These are phyloP conservation scores for Hypoxylon sp. DNA, from an alignment of 2,329 filamentous ascomycete genomes.

Conservation along the genomic window DNA sequence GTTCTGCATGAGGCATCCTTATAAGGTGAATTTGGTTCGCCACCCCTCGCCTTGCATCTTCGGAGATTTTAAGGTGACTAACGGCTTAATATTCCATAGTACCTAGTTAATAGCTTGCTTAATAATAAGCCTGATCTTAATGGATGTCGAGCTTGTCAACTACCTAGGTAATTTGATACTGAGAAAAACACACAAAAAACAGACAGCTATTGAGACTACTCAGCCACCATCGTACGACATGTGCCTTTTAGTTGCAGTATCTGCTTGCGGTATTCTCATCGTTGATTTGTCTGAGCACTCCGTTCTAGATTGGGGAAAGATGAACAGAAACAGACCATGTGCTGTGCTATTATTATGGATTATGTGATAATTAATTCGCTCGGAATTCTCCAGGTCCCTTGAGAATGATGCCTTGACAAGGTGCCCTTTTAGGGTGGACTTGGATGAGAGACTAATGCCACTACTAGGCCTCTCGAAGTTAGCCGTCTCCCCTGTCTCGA, in stretches of 20 bases:
- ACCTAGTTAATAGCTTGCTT: background rate
- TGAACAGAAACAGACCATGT: background rate
- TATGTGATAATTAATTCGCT: slow-evolving; percentile 1
- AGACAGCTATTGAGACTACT: slow-evolving; percentile 12
- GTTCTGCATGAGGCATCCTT: slow-evolving; percentile 13
- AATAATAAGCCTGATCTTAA: background rate
- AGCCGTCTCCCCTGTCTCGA: slow-evolving; percentile 27
- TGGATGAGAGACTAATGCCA: slow-evolving; percentile 12
- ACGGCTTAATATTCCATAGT: background rate
- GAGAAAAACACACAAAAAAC: slow-evolving; percentile 4
- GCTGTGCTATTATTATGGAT: background rate
- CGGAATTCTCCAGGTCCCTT: slow-evolving; percentile 27
- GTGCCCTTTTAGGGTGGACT: slow-evolving; percentile 4
- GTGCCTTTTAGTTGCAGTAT: slow-evolving; percentile 1
- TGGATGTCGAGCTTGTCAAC: slow-evolving; percentile 18
- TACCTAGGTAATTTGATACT: slow-evolving; percentile 28
- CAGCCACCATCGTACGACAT: slow-evolving; percentile 15
- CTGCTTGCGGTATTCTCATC: slow-evolving; percentile 9
- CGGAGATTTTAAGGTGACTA: slow-evolving; percentile 9
- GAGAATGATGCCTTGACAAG: slow-evolving; percentile 25
- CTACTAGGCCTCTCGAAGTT: slow-evolving; percentile 38
- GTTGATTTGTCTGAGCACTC: background rate
- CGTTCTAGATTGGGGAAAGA: background rate
- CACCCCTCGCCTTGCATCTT: slow-evolving; percentile 1
- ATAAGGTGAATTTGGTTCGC: slow-evolving; percentile 1